Evolutionary conservation across 2,329 filamentous ascomycete species (phyloP).

Genomic region (Scedosporium aurantiacum): DNA sequence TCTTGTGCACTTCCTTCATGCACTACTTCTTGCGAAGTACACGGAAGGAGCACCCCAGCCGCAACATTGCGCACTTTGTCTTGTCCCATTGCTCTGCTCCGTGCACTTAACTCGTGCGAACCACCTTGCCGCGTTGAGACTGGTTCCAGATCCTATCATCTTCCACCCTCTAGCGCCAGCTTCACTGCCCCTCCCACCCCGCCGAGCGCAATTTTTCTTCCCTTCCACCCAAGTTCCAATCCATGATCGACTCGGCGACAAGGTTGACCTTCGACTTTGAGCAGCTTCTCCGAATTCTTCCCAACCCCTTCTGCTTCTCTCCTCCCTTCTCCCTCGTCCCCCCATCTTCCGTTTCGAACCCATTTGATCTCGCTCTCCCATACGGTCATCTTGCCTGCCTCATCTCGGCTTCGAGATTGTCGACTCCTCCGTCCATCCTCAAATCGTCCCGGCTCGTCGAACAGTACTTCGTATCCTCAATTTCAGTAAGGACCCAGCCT

Average conservation of each 20-base stretch:
- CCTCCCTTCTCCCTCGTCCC: not conserved
- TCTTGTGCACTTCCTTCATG: no score
- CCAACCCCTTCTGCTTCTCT: not conserved
- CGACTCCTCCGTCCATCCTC: no score
- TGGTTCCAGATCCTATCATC: no score
- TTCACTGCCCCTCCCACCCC: constrained; percentile 2
- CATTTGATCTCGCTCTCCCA: no score
- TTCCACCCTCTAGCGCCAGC: not conserved
- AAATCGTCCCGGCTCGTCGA: not conserved
- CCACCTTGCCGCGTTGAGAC: not conserved
- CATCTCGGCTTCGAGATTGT: no score
- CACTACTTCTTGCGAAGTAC: no score
- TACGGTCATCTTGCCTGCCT: no score
- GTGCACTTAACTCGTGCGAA: no score
- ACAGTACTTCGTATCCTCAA: not conserved
- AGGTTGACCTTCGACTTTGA: not conserved
- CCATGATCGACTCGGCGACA: not conserved
- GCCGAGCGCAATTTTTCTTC: constrained; percentile 2
- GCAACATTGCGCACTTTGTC: no score
- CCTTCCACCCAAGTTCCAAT: not conserved
- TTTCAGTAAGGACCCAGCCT: not conserved
- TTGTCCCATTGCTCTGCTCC: no score
- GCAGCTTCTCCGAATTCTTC: not conserved
- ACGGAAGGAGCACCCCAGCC: no score
- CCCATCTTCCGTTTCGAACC: no score